These are phyloP conservation scores for Candida broadrunensis DNA, from an alignment of 805 yeast species.

Conservation along the genomic window DNA sequence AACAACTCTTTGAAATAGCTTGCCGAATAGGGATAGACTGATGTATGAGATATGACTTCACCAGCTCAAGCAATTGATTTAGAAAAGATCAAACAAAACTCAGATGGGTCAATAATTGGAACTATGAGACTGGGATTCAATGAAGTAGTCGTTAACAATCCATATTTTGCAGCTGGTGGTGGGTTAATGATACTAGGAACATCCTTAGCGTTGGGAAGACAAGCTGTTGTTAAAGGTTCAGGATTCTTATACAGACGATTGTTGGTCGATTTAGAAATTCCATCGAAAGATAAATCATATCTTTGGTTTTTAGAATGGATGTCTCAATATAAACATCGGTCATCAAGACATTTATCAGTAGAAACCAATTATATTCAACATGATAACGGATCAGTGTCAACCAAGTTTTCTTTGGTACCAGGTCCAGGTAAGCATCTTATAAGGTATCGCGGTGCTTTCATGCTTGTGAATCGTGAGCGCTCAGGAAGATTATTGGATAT, in stretches of 20 bases:
- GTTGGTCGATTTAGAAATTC: slow-evolving; percentile 88
- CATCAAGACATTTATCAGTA: slow-evolving; percentile 83
- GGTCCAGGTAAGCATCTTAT: slow-evolving; percentile 96
- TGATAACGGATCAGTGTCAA: slow-evolving; percentile 85
- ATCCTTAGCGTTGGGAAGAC: slow-evolving; percentile 72
- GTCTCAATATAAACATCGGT: slow-evolving; percentile 73
- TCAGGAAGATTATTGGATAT: slow-evolving; percentile 85
- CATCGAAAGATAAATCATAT: slow-evolving; percentile 90
- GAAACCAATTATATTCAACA: slow-evolving; percentile 85
- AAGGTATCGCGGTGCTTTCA: slow-evolving; percentile 80
- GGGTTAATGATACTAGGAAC: slow-evolving; percentile 97
- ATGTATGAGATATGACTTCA: too few relatives aligned
- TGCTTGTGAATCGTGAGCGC: slow-evolving; percentile 85
- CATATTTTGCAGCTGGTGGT: slow-evolving; percentile 98
- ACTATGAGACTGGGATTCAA: slow-evolving; percentile 40
- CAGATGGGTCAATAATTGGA: slow-evolving; percentile 38
- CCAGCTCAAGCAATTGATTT: slow-evolving; percentile 21
- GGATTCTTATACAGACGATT: slow-evolving; percentile 74
- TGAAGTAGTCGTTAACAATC: slow-evolving; percentile 66
- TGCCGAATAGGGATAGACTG: too few relatives aligned
- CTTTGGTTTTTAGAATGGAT: slow-evolving; percentile 97
- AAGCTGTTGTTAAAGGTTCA: slow-evolving; percentile 61
- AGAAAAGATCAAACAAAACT: slow-evolving; percentile 29
- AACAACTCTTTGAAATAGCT: too few relatives aligned
- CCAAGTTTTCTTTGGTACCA: slow-evolving; percentile 88